Conservation (phyloP, 2,329 filamentous ascomycete genomes). For the Helotiales sp. region DNA sequence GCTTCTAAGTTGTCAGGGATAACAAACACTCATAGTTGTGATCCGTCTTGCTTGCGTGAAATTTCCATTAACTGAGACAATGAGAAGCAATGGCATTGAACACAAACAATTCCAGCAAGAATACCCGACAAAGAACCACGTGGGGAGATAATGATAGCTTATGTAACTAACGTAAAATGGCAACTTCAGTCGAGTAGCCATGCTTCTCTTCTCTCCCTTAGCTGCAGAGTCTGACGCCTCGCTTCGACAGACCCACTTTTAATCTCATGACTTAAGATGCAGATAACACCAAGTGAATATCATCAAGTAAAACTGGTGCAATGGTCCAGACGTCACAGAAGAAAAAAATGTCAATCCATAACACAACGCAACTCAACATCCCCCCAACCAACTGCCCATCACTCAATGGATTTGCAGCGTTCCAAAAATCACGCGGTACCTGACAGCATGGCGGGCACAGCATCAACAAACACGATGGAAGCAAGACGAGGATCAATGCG, state of each 20-base stretch:
- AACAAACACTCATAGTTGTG: no score
- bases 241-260: not conserved
- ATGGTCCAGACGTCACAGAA: not conserved
- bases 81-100: no score
- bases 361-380: not conserved
- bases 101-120: no score
- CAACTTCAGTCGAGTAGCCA: not conserved
- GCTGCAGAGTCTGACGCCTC: not conserved
- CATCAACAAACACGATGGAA: not conserved
- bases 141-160: no score
- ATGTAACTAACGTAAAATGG: no score
- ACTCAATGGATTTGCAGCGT: not conserved
- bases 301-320: not conserved
- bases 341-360: not conserved
- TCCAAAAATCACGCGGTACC: not conserved
- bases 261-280: not conserved
- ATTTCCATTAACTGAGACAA: no score
- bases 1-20: no score
- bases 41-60: no score
- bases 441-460: not conserved
- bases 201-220: no score
- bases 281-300: no score
- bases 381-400: not conserved
- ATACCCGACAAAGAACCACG: not conserved
- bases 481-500: not conserved